These are phyloP conservation scores for Aspergillus sp. DNA, from an alignment of 2,329 filamentous ascomycete genomes.

Conservation along the genomic window DNA sequence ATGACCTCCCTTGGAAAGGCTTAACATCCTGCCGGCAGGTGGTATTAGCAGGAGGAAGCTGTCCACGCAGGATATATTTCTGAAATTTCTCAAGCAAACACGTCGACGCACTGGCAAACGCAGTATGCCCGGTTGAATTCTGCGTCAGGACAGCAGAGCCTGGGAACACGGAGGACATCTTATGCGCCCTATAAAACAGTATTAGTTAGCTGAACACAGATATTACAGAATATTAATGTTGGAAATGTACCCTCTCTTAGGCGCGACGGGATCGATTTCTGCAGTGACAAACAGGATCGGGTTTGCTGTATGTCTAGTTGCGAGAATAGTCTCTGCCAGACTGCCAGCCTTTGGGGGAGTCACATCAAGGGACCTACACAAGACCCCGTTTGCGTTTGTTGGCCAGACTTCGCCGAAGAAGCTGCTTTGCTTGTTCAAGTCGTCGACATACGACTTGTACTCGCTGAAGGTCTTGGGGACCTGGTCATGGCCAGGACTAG, in stretches of 20 bases:
- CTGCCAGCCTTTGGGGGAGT: background rate
- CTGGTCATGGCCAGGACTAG: background rate
- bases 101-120: background rate
- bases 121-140: conserved; percentile 22
- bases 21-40: background rate
- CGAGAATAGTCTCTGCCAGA: background rate
- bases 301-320: conserved; percentile 30
- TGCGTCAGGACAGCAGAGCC: conserved; percentile 41
- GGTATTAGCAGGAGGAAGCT: background rate
- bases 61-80: background rate
- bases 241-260: conserved; percentile 35
- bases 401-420: background rate
- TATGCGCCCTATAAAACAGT: conserved; percentile 7
- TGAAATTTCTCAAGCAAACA: background rate
- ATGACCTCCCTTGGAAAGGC: background rate
- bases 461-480: background rate
- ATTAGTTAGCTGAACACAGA: too few relatives aligned
- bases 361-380: background rate
- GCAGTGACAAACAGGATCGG: conserved; percentile 58
- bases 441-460: background rate
- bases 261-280: conserved; percentile 58
- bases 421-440: background rate
- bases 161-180: conserved; percentile 36
- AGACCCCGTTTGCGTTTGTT: background rate
- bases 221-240: background rate